A percentile compares a stretch with the other conserved stretches of the same genome.
phyloP scores from a whole-genome alignment of 192 early-diverging fungal genomes.

The Gryganskiella cystojenkinii region DNA sequence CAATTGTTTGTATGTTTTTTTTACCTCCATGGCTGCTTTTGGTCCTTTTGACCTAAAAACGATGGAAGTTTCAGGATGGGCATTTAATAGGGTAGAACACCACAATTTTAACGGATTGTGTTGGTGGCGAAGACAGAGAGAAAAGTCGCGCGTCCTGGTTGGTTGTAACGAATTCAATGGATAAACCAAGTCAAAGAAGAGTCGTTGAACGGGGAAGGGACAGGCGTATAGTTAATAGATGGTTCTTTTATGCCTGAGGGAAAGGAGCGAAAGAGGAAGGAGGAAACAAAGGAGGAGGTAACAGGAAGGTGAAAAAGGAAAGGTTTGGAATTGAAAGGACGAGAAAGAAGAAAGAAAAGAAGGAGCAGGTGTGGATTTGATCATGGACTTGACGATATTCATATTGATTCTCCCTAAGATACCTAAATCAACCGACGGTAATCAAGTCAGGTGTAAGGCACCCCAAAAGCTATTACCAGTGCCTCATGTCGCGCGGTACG shows the following conservation, averaged over 20 bases:
- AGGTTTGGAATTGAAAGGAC: conserved; percentile 3
- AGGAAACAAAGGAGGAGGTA: not conserved
- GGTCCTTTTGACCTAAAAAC: conserved; percentile 21
- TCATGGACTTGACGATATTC: not conserved
- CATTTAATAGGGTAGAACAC: not conserved
- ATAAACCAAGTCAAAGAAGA: no score
- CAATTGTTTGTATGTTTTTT: no score
- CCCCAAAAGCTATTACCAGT: no score
- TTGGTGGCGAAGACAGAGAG: not conserved
- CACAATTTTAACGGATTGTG: not conserved
- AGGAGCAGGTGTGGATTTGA: not conserved
- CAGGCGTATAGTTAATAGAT: not conserved
- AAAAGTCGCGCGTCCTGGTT: not conserved
- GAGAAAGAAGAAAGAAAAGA: not conserved
- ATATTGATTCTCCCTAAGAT: conserved; percentile 12
- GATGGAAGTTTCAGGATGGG: conserved; percentile 23
- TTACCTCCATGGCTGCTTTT: conserved; percentile 43
- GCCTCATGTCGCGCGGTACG: no score
- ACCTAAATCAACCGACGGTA: no score
- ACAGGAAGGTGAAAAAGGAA: not conserved
- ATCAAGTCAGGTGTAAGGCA: no score
- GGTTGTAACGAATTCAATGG: no score
- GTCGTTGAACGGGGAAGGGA: not conserved
- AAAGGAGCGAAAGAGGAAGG: not conserved
- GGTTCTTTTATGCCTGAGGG: not conserved